Evolutionary conservation across 1,139 yeast species (phyloP), one percentile per base, ranked within the genome.

Genomic region (Candida pseudocylindracea): DNA sequence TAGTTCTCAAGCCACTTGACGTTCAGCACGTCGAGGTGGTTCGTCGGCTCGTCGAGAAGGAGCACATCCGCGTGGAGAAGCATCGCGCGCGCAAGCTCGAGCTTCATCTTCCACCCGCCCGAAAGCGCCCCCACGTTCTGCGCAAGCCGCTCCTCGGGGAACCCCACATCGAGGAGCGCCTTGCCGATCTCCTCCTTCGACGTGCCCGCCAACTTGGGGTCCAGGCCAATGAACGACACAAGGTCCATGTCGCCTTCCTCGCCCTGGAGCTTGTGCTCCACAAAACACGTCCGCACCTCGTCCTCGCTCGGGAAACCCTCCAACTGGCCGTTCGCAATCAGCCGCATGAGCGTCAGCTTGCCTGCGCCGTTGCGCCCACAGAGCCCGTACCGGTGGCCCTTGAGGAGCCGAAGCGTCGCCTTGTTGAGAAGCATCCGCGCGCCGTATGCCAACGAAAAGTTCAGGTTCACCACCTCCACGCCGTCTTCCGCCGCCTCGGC

Each of bases 351-450:
- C 12, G 98, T 88, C 12, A 95, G 81, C 55, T 88, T 88, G 60
- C 98, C 98, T 37, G 95, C 95, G 67, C 98, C 98, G 53, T 88
- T 88, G 57, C 96, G 71, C 48, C 98, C 98, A 63, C 95, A 83
- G 40, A 88, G 67, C 60, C 98, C 98, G 49, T 88, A 88, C 53
- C 98, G 71, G 55, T 80, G 95, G 44, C 98, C 98, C 59, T 85
- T 83, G 46, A 79, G 62, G 38, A 88, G 65, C 48, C 93, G 68
- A 49, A 88, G 60, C 40, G 65, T 75, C 35, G 98, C 85, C 57
- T 88, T 85, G 65, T 85, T 88, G 45, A 88, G 62, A 45, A 88
- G 67, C 95, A 88, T 88, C 57, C 96, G 74, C 30, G 94, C 79
- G 55, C 98, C 98, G 50, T 88, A 88, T 29, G 98, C 98, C 42